phyloP scores from a whole-genome alignment of 768 basidiomycete genomes.

The Sporobolomyces phaffii region DNA sequence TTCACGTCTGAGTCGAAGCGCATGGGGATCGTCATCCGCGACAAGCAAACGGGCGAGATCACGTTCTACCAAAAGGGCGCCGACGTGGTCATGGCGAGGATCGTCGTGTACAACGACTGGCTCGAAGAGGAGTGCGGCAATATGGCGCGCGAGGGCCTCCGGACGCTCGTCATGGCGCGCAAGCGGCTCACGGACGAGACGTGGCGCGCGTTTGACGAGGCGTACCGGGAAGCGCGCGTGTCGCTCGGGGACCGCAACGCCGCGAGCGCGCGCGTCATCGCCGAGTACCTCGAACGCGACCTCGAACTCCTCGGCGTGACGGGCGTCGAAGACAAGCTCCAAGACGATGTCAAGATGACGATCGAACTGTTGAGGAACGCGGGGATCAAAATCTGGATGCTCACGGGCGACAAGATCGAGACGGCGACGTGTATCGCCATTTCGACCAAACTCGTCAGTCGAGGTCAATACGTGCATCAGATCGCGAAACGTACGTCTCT shows the following conservation, averaged over 20 bases:
- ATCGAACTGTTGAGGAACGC: constrained; percentile 89
- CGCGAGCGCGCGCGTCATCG: constrained; percentile 68
- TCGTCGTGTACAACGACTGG: constrained; percentile 97
- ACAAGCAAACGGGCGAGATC: constrained; percentile 66
- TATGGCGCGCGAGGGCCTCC: constrained; percentile 92
- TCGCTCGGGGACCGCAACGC: constrained; percentile 68
- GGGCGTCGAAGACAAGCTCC: constrained; percentile 97
- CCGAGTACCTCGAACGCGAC: constrained; percentile 73
- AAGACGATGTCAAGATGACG: constrained; percentile 92
- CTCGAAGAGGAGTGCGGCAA: constrained; percentile 96
- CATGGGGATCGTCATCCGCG: constrained; percentile 94
- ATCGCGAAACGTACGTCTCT: constrained; percentile 82
- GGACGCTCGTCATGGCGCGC: constrained; percentile 86
- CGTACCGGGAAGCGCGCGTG: constrained; percentile 72
- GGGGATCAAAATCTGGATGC: constrained; percentile 99
- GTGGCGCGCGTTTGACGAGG: constrained; percentile 66
- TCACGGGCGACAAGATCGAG: constrained; percentile 98
- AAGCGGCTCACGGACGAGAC: constrained; percentile 65
- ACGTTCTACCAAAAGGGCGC: constrained; percentile 94
- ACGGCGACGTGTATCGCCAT: constrained; percentile 97
- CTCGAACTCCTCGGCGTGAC: constrained; percentile 87
- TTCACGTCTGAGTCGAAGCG: constrained; percentile 98
- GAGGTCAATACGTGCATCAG: constrained; percentile 96
- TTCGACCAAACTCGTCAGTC: constrained; percentile 87
- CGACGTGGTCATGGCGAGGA: constrained; percentile 92